Evolutionary conservation across 441 rosid species (phyloP).

Genomic region (Populus hybrid): DNA sequence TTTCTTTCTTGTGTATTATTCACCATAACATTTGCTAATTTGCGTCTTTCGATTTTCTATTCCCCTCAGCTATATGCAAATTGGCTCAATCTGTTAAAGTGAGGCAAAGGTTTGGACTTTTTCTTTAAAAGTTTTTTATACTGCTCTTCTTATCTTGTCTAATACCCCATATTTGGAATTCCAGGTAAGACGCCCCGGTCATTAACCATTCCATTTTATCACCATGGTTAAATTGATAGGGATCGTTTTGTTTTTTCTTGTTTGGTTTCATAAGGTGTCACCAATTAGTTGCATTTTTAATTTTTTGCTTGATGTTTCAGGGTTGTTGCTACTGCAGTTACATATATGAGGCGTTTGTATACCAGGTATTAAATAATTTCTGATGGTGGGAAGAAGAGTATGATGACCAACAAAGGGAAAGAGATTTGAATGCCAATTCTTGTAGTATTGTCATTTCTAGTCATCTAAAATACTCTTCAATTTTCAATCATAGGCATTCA

Average conservation of each 20-base stretch:
- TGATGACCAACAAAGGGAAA: background rate
- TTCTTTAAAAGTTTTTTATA: background rate
- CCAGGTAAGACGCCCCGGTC: no score
- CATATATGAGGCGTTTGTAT: constrained; percentile 93
- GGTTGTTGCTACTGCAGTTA: constrained; percentile 85
- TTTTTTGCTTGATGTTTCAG: constrained; percentile 40
- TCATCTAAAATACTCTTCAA: background rate
- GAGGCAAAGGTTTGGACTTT: constrained; percentile 72
- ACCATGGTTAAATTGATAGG: background rate
- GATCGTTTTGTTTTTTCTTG: background rate
- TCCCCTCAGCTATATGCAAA: constrained; percentile 56
- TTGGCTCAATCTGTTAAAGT: constrained; percentile 76
- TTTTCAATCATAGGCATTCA: background rate
- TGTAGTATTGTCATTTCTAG: background rate
- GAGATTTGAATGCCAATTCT: background rate
- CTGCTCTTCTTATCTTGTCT: background rate
- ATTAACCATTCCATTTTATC: background rate
- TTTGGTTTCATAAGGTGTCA: background rate
- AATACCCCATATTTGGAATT: background rate
- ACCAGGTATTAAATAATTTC: constrained; percentile 48
- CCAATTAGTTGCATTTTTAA: constrained; percentile 14
- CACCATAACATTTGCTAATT: background rate
- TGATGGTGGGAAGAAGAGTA: constrained; percentile 5
- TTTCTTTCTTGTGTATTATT: background rate
- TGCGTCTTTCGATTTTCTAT: background rate